phyloP scores from a whole-genome alignment of 129 eudicot genomes.

The Scalesia atractyloides region DNA sequence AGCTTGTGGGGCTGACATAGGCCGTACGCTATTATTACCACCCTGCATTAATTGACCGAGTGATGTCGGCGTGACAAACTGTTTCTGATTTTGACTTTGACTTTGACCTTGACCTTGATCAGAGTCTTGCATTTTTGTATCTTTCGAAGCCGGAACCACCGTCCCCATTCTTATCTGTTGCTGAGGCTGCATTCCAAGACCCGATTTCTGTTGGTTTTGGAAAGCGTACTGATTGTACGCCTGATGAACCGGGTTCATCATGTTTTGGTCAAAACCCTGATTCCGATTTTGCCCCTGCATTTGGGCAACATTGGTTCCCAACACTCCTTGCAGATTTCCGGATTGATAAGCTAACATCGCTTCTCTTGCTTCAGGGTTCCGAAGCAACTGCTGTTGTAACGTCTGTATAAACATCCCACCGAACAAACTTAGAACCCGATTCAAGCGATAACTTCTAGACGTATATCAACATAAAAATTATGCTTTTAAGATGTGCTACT shows the following conservation, averaged over 20 bases:
- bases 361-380: conserved; percentile 85
- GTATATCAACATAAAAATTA: background rate
- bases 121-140: conserved; percentile 55
- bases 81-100: conserved; percentile 53
- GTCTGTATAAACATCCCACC: conserved; percentile 46
- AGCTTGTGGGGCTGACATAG: conserved; percentile 59
- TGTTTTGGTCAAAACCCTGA: conserved; percentile 71
- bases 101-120: conserved; percentile 35
- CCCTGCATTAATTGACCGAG: conserved; percentile 49
- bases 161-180: conserved; percentile 62
- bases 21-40: conserved; percentile 34
- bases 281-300: conserved; percentile 63
- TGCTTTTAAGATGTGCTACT: background rate
- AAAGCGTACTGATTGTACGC: conserved; percentile 76
- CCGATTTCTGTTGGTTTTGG: conserved; percentile 68
- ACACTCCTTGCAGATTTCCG: conserved; percentile 60
- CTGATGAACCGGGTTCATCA: conserved; percentile 71
- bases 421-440: conserved; percentile 1
- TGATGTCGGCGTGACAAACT: conserved; percentile 43
- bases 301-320: conserved; percentile 59
- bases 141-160: conserved; percentile 54
- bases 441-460: background rate
- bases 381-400: conserved; percentile 73
- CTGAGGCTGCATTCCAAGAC: conserved; percentile 59
- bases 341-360: conserved; percentile 71